Conservation (phyloP, 495 filamentous ascomycete genomes). For the Lophiostoma macrostomum region DNA sequence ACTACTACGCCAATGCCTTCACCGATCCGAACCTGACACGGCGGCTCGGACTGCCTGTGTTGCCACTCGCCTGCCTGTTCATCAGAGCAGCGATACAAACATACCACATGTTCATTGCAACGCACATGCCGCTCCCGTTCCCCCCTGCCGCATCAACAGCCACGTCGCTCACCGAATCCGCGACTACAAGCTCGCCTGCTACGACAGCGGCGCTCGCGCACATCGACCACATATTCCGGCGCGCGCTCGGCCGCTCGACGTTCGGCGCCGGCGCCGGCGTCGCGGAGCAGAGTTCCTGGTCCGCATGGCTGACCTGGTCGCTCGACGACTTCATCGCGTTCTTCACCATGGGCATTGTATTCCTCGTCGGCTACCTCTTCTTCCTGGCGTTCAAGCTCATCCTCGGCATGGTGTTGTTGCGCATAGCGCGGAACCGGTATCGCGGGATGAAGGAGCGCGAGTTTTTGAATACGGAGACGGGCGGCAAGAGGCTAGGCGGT, state of each 20-base stretch:
- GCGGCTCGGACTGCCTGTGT: conserved; percentile 84
- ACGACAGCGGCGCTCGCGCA: conserved; percentile 70
- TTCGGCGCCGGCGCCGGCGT: conserved; percentile 48
- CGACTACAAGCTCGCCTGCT: conserved; percentile 56
- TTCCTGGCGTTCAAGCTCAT: conserved; percentile 77
- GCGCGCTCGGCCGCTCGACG: conserved; percentile 65
- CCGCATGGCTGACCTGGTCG: conserved; percentile 29
- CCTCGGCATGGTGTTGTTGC: conserved; percentile 76
- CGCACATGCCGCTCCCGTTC: conserved; percentile 70
- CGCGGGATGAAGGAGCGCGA: conserved; percentile 74
- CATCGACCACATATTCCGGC: conserved; percentile 70
- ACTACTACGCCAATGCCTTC: conserved; percentile 97
- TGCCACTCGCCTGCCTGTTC: conserved; percentile 91
- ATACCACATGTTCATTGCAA: conserved; percentile 96
- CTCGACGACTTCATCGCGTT: conserved; percentile 66
- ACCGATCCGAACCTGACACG: conserved; percentile 84
- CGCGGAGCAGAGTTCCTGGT: not conserved
- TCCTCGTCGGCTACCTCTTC: conserved; percentile 72
- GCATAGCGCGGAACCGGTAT: conserved; percentile 72
- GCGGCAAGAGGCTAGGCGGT: conserved; percentile 70
- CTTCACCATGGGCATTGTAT: conserved; percentile 72
- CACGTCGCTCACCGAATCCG: conserved; percentile 56
- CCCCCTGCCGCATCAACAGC: conserved; percentile 65
- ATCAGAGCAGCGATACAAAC: conserved; percentile 92
- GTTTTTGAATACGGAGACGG: conserved; percentile 55